phyloP scores from a whole-genome alignment of 805 yeast species.

The Candida awuae region DNA sequence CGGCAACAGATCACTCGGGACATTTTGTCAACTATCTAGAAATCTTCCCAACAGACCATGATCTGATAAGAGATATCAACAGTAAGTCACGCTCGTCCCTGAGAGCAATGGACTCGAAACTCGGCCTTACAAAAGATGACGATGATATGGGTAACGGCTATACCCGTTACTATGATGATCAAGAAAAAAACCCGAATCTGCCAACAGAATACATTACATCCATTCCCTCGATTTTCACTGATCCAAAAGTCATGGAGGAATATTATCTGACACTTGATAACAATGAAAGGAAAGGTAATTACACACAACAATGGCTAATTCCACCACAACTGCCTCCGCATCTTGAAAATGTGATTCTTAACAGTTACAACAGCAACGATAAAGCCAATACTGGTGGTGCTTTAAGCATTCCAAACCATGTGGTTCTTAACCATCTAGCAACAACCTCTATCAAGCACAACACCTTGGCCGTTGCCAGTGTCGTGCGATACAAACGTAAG shows the following conservation, averaged over 20 bases:
- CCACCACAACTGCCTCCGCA: conserved; percentile 98
- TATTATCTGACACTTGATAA: conserved; percentile 71
- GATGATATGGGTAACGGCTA: conserved; percentile 83
- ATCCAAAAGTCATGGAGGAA: conserved; percentile 81
- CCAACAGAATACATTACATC: conserved; percentile 41
- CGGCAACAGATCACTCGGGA: conserved; percentile 96
- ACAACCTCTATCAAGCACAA: conserved; percentile 91
- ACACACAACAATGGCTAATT: conserved; percentile 46
- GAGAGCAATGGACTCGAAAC: conserved; percentile 48
- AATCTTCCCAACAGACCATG: conserved; percentile 35
- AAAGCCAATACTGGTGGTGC: conserved; percentile 82
- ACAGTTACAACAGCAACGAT: conserved; percentile 55
- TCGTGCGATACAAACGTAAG: conserved; percentile 79
- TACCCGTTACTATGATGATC: conserved; percentile 56
- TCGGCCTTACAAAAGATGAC: conserved; percentile 57
- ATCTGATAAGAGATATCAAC: conserved; percentile 19
- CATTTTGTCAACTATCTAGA: conserved; percentile 89
- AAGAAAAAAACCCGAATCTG: conserved; percentile 24
- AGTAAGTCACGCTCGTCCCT: conserved; percentile 24
- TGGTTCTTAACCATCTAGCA: conserved; percentile 88
- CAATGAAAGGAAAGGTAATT: conserved; percentile 12
- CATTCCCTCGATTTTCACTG: conserved; percentile 78
- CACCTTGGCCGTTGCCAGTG: conserved; percentile 87
- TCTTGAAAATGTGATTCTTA: conserved; percentile 84
- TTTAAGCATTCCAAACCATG: conserved; percentile 89